phyloP scores from a whole-genome alignment of 2,329 filamentous ascomycete genomes.

The Aureobasidium sp. region DNA sequence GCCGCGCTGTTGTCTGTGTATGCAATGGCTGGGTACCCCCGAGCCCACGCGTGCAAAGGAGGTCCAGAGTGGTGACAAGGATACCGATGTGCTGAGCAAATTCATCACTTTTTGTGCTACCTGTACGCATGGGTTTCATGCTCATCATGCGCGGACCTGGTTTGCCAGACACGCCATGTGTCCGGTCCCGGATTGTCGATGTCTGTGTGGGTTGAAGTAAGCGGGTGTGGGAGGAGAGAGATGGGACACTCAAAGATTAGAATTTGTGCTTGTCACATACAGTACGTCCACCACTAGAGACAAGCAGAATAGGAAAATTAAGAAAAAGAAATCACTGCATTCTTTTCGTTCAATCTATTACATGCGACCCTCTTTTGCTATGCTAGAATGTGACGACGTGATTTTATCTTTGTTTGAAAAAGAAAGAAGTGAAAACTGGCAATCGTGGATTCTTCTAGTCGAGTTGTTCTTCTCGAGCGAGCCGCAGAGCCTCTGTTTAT shows the following conservation, averaged over 20 bases:
- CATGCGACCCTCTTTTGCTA: not conserved
- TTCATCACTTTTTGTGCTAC: conserved; percentile 56
- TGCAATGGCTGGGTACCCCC: conserved; percentile 53
- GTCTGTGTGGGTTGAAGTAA: conserved; percentile 40
- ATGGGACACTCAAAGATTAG: not conserved
- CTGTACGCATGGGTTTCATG: conserved; percentile 59
- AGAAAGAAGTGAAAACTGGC: not conserved
- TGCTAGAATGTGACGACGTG: not conserved
- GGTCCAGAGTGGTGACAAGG: conserved; percentile 24
- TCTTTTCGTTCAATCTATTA: not conserved
- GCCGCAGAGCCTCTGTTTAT: not conserved
- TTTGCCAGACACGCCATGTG: conserved; percentile 49
- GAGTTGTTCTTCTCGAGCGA: not conserved
- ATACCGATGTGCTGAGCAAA: conserved; percentile 43
- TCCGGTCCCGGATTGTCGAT: conserved; percentile 50
- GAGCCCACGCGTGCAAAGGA: conserved; percentile 42
- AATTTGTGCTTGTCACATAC: not conserved
- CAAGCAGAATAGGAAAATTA: not conserved
- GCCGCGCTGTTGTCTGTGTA: conserved; percentile 57
- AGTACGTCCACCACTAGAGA: not conserved
- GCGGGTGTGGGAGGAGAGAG: no score
- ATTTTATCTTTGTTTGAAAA: not conserved
- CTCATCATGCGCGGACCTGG: conserved; percentile 56
- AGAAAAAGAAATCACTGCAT: not conserved
- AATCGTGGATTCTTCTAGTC: not conserved